Conservation (phyloP, 805 yeast species). For the Huiozyma naganishii region DNA sequence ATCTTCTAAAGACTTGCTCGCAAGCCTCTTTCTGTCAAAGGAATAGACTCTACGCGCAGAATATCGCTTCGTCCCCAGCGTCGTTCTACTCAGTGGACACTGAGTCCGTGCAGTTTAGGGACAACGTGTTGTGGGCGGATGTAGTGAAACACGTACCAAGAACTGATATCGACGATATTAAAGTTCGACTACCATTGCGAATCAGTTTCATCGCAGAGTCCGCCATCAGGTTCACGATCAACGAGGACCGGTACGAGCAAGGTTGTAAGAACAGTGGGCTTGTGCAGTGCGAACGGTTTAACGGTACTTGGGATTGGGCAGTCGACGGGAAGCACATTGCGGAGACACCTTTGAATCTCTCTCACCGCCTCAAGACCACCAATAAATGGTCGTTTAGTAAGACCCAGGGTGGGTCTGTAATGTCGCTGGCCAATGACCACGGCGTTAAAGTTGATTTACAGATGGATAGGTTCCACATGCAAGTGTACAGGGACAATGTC, state of each 20-base stretch:
- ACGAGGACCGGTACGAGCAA: conserved; percentile 42
- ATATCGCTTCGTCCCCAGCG: conserved; percentile 26
- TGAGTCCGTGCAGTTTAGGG: conserved; percentile 21
- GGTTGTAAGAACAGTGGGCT: background rate
- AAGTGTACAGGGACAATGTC: conserved; percentile 35
- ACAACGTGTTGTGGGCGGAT: conserved; percentile 33
- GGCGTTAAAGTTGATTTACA: conserved; percentile 30
- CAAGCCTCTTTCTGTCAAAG: conserved; percentile 79
- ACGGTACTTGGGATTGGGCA: conserved; percentile 51
- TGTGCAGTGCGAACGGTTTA: conserved; percentile 41
- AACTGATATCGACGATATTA: conserved; percentile 25
- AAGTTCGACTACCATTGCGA: conserved; percentile 42
- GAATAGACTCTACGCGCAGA: conserved; percentile 54
- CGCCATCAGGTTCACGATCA: conserved; percentile 50
- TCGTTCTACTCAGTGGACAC: conserved; percentile 35
- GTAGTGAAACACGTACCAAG: conserved; percentile 35
- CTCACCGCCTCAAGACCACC: conserved; percentile 1
- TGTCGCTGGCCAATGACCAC: conserved; percentile 1
- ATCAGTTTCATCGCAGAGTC: conserved; percentile 46
- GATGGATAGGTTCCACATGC: conserved; percentile 30
- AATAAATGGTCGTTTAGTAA: conserved; percentile 6
- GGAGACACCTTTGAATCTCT: background rate
- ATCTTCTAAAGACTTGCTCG: conserved; percentile 65
- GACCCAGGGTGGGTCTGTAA: background rate
- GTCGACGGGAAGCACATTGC: conserved; percentile 23